phyloP scores from a whole-genome alignment of 2,329 filamentous ascomycete species.

The Arachnomyces sp. region DNA sequence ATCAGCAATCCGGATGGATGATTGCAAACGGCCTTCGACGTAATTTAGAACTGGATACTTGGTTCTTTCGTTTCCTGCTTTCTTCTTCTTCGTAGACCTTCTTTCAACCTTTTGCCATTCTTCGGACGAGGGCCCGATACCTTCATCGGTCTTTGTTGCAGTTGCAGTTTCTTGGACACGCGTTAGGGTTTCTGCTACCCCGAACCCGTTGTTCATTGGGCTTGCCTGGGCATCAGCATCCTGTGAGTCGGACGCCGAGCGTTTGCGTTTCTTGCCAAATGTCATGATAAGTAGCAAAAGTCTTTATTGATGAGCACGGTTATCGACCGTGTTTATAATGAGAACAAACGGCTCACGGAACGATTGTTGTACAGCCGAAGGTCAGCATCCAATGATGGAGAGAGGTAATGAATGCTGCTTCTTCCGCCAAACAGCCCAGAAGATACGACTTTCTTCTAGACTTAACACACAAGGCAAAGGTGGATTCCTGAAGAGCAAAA shows the following conservation, averaged over 20 bases:
- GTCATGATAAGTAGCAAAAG: slow-evolving; percentile 13
- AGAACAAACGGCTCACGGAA: too few relatives aligned
- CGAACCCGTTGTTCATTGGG: slow-evolving; percentile 17
- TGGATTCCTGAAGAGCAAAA: too few relatives aligned
- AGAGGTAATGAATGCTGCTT: too few relatives aligned
- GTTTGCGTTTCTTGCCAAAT: slow-evolving; percentile 27
- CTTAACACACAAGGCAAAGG: too few relatives aligned
- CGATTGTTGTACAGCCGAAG: too few relatives aligned
- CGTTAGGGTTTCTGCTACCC: slow-evolving; percentile 26
- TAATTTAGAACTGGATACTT: slow-evolving; percentile 49
- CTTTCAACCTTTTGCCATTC: slow-evolving; percentile 12
- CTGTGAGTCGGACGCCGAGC: slow-evolving; percentile 13
- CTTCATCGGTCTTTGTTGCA: slow-evolving; percentile 8
- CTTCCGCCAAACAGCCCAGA: too few relatives aligned
- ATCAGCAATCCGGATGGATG: slow-evolving; percentile 49
- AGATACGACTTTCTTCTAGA: too few relatives aligned
- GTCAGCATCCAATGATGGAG: too few relatives aligned
- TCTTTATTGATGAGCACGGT: too few relatives aligned
- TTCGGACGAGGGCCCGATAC: background rate
- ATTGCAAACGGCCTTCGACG: slow-evolving; percentile 45
- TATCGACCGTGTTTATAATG: too few relatives aligned
- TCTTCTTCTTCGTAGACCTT: slow-evolving; percentile 21
- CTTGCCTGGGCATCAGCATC: slow-evolving; percentile 19
- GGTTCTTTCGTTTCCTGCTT: slow-evolving; percentile 33
- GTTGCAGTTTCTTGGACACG: slow-evolving; percentile 18